Percentiles rank a stretch among this genome's conserved stretches.
Evolutionary conservation across 331 rosid genomes (phyloP).

Genomic region (Telfairia occidentalis): DNA sequence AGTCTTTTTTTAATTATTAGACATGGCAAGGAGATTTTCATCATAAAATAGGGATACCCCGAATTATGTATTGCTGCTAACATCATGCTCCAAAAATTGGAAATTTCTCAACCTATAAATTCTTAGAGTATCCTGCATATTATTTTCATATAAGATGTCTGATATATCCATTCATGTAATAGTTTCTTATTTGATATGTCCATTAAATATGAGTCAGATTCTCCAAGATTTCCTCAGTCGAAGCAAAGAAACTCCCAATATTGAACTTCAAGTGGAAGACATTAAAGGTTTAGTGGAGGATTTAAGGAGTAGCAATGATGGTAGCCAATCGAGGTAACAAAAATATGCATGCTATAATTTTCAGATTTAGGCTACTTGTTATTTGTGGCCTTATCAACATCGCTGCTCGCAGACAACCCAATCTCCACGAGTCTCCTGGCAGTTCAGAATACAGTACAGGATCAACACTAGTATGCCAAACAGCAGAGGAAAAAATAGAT

Average conservation of each 20-base stretch:
- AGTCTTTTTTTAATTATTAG: background rate
- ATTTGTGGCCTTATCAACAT: background rate
- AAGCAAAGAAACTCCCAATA: constrained; percentile 54
- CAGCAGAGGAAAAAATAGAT: constrained; percentile 35
- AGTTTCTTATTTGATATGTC: constrained; percentile 7
- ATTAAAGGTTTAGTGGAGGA: constrained; percentile 60
- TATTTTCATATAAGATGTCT: background rate
- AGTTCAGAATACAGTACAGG: constrained; percentile 93
- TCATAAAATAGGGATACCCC: background rate
- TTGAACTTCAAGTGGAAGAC: constrained; percentile 61
- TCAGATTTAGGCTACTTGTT: background rate
- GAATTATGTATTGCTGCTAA: background rate
- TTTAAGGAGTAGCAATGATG: constrained; percentile 45
- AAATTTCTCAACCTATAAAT: background rate
- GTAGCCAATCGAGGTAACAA: constrained; percentile 53
- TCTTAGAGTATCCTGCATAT: background rate
- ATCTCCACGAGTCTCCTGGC: constrained; percentile 71
- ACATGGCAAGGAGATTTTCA: background rate
- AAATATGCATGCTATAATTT: background rate
- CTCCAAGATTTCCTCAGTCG: constrained; percentile 81
- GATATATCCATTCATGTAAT: background rate
- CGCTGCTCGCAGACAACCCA: constrained; percentile 46
- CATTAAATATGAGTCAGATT: constrained; percentile 39
- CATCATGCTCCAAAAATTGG: background rate
- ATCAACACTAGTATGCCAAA: constrained; percentile 51